A percentile compares a stretch with the other conserved stretches of the same genome.
Conservation (phyloP, 345 rosid species). For the Salix caprea region DNA sequence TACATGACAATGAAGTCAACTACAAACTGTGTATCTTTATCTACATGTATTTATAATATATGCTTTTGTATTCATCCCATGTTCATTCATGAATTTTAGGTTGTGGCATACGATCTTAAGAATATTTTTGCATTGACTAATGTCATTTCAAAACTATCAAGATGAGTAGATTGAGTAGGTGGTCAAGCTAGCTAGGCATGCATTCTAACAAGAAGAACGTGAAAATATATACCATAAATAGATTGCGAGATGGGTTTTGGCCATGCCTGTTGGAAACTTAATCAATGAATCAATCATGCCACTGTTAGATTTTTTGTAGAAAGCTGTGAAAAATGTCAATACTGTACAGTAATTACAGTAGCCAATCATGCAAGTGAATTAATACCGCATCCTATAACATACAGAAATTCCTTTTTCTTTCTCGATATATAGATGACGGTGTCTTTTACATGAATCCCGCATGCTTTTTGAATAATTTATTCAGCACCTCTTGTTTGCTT, state of each 20-base stretch:
- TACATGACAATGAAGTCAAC: slow-evolving; percentile 30
- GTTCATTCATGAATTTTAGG: neutral
- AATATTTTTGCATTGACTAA: neutral
- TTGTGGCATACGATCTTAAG: neutral
- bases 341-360: too few species aligned
- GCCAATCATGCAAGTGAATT: too few species aligned
- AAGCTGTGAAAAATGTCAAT: slow-evolving; percentile 15
- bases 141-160: neutral
- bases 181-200: neutral
- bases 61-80: too few species aligned
- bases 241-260: slow-evolving; percentile 20
- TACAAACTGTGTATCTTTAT: slow-evolving; percentile 1
- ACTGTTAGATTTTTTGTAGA: slow-evolving; percentile 22
- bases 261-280: slow-evolving; percentile 19
- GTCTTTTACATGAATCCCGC: neutral
- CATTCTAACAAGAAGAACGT: too few species aligned
- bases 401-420: neutral
- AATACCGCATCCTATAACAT: too few species aligned
- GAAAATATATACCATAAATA: neutral
- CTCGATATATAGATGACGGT: slow-evolving; percentile 20
- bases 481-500: slow-evolving; percentile 19
- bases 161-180: neutral
- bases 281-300: slow-evolving; percentile 52
- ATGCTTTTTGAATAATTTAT: slow-evolving; percentile 4
- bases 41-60: neutral